phyloP scores from a whole-genome alignment of 2,329 filamentous ascomycete species.

The Fragosphaeria purpurea region DNA sequence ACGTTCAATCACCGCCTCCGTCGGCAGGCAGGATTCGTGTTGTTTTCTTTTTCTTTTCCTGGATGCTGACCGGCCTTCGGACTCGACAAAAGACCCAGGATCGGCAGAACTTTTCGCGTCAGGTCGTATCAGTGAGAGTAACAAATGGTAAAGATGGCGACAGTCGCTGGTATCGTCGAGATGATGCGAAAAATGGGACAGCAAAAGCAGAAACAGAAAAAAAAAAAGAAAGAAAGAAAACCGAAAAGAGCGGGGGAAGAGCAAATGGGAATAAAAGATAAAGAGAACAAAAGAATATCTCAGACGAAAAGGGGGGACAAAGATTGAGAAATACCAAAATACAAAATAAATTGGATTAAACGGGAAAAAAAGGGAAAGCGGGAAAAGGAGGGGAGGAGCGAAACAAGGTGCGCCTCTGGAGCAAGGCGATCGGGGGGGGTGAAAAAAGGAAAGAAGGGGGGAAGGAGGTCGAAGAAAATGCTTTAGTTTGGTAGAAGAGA shows the following conservation, averaged over 20 bases:
- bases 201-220: background rate
- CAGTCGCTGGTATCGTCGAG: no score
- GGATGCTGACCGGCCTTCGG: no score
- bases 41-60: no score
- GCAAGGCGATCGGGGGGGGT: background rate
- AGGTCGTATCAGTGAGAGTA: no score
- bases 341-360: constrained; percentile 1
- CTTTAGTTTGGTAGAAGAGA: no score
- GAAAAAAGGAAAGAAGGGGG: background rate
- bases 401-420: background rate
- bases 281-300: background rate
- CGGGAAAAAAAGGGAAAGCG: background rate
- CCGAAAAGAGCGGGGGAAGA: background rate
- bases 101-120: no score
- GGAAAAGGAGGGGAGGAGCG: background rate
- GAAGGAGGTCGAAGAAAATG: background rate
- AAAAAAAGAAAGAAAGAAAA: background rate
- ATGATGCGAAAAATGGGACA: no score
- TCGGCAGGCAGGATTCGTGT: no score
- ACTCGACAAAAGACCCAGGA: no score
- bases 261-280: background rate
- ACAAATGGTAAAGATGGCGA: no score
- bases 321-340: background rate
- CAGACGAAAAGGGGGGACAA: background rate
- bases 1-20: no score